These are phyloP conservation scores for Galium porrigens DNA, from an alignment of 305 asterid genomes.

Conservation along the genomic window DNA sequence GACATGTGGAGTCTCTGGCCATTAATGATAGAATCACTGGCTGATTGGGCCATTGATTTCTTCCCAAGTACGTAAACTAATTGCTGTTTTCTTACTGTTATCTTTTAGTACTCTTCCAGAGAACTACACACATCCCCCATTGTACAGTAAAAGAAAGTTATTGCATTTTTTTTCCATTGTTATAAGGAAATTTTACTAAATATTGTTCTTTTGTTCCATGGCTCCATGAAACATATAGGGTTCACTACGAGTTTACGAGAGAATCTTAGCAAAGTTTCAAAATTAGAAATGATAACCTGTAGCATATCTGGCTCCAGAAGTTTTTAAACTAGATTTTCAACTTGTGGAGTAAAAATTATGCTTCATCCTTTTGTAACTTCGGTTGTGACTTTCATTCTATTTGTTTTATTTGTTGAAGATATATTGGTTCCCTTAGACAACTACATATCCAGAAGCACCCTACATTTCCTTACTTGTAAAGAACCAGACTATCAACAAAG, in stretches of 20 bases:
- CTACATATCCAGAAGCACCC: conserved; percentile 76
- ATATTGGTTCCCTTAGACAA: conserved; percentile 91
- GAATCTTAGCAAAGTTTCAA: neutral
- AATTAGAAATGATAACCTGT: neutral
- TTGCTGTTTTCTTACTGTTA: neutral
- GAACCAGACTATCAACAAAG: conserved; percentile 97
- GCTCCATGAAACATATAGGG: neutral
- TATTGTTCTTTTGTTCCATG: neutral
- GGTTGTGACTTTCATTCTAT: neutral
- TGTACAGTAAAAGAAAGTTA: too few relatives aligned
- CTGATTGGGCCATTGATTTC: conserved; percentile 98
- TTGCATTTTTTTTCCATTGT: neutral
- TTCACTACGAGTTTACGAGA: neutral
- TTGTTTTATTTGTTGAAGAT: conserved; percentile 30
- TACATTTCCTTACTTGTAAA: conserved; percentile 76
- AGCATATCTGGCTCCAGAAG: neutral
- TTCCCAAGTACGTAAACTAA: conserved; percentile 58
- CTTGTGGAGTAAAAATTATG: neutral
- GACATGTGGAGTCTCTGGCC: conserved; percentile 99
- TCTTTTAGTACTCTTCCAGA: neutral
- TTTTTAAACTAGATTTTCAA: neutral
- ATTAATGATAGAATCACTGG: conserved; percentile 77
- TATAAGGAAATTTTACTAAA: neutral
- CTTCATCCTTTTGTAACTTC: neutral
- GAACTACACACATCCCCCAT: neutral